These are phyloP conservation scores for Lepidium aucheri DNA, from an alignment of 345 rosid genomes.

Conservation along the genomic window DNA sequence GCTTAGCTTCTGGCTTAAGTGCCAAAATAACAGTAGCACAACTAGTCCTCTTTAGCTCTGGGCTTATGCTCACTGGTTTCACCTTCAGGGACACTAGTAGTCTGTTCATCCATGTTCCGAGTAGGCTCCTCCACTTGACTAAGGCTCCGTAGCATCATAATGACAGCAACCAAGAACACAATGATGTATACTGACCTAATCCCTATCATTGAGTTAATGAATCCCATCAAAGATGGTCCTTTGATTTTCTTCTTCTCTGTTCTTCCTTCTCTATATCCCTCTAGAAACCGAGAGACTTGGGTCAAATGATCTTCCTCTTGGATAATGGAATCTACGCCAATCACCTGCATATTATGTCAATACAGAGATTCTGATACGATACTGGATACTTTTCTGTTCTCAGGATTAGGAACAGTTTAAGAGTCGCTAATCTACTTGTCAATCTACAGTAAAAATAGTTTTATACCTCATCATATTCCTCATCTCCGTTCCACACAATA, in stretches of 20 bases:
- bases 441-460: neutral
- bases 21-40: neutral
- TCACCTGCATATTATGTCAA: slow-evolving; percentile 37
- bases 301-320: slow-evolving; percentile 64
- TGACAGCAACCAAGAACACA: slow-evolving; percentile 57
- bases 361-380: neutral
- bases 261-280: slow-evolving; percentile 77
- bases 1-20: neutral
- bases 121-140: slow-evolving; percentile 49
- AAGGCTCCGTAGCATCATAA: slow-evolving; percentile 47
- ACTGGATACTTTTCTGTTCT: neutral
- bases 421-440: neutral
- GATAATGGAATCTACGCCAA: slow-evolving; percentile 45
- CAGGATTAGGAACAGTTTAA: neutral
- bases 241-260: slow-evolving; percentile 41
- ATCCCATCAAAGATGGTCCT: slow-evolving; percentile 74
- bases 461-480: slow-evolving; percentile 65
- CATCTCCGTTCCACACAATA: slow-evolving; percentile 83
- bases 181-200: slow-evolving; percentile 48
- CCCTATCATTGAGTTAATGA: slow-evolving; percentile 57
- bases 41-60: slow-evolving; percentile 64
- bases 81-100: slow-evolving; percentile 28
- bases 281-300: slow-evolving; percentile 63
- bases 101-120: slow-evolving; percentile 36
- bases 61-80: slow-evolving; percentile 34